Base-by-base conservation (phyloP, 495 filamentous ascomycete genomes). In the Talaromyces borbonicus region DNA sequence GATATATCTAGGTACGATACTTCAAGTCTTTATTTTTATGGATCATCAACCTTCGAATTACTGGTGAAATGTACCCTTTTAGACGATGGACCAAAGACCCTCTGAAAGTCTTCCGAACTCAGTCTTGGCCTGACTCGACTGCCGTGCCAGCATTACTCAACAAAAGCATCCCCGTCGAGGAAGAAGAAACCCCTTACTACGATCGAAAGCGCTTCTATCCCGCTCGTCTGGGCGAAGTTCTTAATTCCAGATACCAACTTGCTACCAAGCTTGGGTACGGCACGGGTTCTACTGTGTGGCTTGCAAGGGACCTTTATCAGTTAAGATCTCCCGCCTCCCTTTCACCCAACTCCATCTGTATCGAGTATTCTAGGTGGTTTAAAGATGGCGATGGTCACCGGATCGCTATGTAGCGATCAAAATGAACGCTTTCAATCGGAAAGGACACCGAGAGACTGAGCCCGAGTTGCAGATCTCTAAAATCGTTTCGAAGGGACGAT, bases 191-290 rank as follows among this genome's bases (percentile, higher is more conserved):
- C 1, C 53, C 63, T 4, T 56, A 61, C 51, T 69, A 68, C 38
- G 40, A 60, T 26, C 52, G 55, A 7, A 47, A 56, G 27, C 41
- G 43, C 22, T 69, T 62, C 47, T 68, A 63, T 57, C 64, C 66
- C 2, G 58, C 49, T 12, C 51, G 50, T 16, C 23, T 65, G 15
- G 66, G 64, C 7, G 62, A 67, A 9, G 45, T 68, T 6, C 49
- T 69, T 9, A 53, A 61, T 32, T 43, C 55, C 35, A 49, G 59
- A 31, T 71, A 68, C 49, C 60, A 67, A 51, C 49, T 66, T 39
- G 43, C 59, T 12, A 53, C 59, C 8, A 71, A 68, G 46, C 52
- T 71, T 49, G 67, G 65, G 31, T 62, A 61, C 43, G 62, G 66
- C 15, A 55, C 43, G 6, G 49, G 53, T 47, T 66, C 62, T 22